phyloP scores from a whole-genome alignment of 495 filamentous ascomycete genomes.

The Staphylotrichum longicolle region DNA sequence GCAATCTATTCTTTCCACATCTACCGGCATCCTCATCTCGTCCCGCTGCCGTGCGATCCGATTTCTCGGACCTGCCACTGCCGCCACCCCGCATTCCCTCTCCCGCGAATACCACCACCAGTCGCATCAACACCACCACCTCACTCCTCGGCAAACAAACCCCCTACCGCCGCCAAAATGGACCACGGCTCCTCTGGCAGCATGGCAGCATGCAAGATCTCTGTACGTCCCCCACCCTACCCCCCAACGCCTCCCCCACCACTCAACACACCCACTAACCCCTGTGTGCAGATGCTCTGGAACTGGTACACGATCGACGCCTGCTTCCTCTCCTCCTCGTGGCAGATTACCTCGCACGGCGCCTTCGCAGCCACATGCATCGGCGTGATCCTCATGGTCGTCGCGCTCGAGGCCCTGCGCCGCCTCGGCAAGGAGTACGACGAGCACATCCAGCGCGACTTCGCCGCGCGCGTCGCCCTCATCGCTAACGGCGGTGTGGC shows the following conservation, averaged over 20 bases:
- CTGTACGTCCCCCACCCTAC: conserved; percentile 9
- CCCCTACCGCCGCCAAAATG: conserved; percentile 13
- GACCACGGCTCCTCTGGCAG: conserved; percentile 13
- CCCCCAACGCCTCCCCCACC: background rate
- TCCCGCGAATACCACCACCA: background rate
- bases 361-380: conserved; percentile 59
- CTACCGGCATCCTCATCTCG: background rate
- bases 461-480: conserved; percentile 31
- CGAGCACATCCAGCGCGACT: conserved; percentile 43
- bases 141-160: background rate
- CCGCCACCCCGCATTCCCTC: background rate
- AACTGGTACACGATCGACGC: conserved; percentile 57
- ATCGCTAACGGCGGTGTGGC: conserved; percentile 6
- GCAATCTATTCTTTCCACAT: background rate
- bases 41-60: conserved; percentile 1
- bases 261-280: background rate
- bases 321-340: conserved; percentile 50
- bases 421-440: conserved; percentile 56
- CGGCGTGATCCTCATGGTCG: conserved; percentile 54
- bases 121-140: background rate
- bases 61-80: background rate
- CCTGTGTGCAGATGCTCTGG: conserved; percentile 52
- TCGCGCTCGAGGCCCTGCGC: conserved; percentile 52
- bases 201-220: conserved; percentile 28
- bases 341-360: conserved; percentile 47